These are phyloP conservation scores for Taiwanofungus camphoratus DNA, from an alignment of 1,284 basidiomycete species.

Conservation along the genomic window DNA sequence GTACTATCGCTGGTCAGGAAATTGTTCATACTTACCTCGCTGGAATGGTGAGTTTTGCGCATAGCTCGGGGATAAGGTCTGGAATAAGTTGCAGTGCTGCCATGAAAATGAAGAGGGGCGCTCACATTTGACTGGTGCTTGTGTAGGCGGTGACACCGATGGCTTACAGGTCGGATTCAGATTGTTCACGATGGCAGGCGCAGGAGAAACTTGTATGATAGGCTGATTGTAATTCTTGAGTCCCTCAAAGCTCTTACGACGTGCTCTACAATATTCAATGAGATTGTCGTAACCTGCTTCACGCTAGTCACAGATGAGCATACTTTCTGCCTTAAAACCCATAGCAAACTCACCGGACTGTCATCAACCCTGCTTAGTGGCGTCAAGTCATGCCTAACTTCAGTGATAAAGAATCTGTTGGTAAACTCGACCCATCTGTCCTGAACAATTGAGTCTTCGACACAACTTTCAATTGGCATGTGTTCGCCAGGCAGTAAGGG, in stretches of 20 bases:
- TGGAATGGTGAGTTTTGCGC: constrained; percentile 63
- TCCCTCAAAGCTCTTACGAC: constrained; percentile 54
- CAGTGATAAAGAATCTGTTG: constrained; percentile 52
- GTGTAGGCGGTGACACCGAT: constrained; percentile 31
- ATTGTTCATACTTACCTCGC: constrained; percentile 49
- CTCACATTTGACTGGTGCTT: constrained; percentile 49
- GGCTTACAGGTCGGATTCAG: constrained; percentile 42
- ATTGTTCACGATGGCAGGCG: constrained; percentile 47
- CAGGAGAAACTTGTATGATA: constrained; percentile 57
- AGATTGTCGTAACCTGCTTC: constrained; percentile 52
- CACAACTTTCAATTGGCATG: constrained; percentile 36
- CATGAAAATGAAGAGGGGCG: constrained; percentile 4
- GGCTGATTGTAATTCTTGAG: constrained; percentile 61
- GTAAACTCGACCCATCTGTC: constrained; percentile 76
- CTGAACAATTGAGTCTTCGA: constrained; percentile 62
- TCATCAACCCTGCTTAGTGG: constrained; percentile 66
- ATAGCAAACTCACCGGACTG: constrained; percentile 44
- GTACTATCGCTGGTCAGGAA: not conserved
- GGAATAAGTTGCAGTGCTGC: not conserved
- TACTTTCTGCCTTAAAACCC: not conserved
- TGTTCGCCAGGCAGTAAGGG: constrained; percentile 41
- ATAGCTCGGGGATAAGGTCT: constrained; percentile 78
- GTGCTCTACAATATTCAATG: constrained; percentile 58
- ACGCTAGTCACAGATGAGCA: constrained; percentile 35
- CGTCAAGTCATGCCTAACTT: constrained; percentile 57